Conservation (phyloP, 306 rosid species). For the Medicago ruthenica region DNA sequence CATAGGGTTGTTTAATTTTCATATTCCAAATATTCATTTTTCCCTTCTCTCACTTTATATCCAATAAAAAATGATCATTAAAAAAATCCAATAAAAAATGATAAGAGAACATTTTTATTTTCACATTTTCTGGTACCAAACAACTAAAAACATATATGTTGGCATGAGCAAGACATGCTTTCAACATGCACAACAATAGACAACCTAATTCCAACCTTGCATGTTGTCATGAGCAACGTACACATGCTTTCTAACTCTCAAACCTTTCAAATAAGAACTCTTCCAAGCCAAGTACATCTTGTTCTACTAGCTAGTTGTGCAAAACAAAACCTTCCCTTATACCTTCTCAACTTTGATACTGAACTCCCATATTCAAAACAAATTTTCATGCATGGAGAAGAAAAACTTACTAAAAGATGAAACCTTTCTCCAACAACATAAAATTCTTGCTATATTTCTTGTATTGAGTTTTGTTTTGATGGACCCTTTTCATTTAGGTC, state of each 20-base stretch:
- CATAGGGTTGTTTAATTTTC: background rate
- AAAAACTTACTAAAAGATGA: conserved; percentile 64
- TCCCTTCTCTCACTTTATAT: background rate
- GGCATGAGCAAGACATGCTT: conserved; percentile 29
- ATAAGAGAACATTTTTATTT: no score
- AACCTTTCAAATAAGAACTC: conserved; percentile 45
- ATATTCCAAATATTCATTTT: background rate
- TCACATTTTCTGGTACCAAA: no score
- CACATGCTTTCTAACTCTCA: conserved; percentile 48
- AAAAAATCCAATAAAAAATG: no score
- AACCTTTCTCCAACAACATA: conserved; percentile 71
- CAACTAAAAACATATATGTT: background rate
- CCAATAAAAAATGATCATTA: background rate
- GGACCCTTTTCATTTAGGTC: conserved; percentile 94
- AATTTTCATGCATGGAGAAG: conserved; percentile 69
- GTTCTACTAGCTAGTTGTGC: conserved; percentile 22
- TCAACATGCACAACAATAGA: conserved; percentile 51
- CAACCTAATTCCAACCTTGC: conserved; percentile 58
- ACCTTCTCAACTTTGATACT: background rate
- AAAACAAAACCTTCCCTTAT: background rate
- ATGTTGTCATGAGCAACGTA: conserved; percentile 46
- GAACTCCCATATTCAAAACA: conserved; percentile 4
- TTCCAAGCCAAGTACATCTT: conserved; percentile 41
- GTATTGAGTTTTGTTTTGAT: conserved; percentile 64
- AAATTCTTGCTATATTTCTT: conserved; percentile 59